Evolutionary conservation across 306 rosid species (phyloP).

Genomic region (Lathyrus aphaca): DNA sequence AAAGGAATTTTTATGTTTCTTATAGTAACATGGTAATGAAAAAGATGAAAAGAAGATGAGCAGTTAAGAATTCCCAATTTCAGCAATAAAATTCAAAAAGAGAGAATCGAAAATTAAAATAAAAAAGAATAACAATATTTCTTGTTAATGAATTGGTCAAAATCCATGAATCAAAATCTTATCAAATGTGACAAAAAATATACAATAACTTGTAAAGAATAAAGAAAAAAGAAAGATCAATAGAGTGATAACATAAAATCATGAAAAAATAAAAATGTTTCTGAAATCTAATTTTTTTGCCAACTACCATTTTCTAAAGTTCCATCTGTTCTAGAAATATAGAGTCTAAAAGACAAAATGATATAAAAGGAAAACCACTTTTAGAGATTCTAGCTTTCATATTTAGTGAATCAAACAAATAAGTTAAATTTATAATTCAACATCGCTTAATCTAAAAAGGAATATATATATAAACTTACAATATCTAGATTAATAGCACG

Average conservation of each 20-base stretch:
- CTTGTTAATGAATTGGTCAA: conserved; percentile 39
- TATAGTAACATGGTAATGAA: not conserved
- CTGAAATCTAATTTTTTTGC: conserved; percentile 26
- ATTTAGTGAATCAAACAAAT: not conserved
- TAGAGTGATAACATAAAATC: not conserved
- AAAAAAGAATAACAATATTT: conserved; percentile 32
- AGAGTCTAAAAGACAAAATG: conserved; percentile 30
- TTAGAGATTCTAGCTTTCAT: conserved; percentile 32
- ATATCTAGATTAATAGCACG: too few relatives aligned
- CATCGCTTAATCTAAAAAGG: too few relatives aligned
- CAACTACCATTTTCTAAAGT: not conserved
- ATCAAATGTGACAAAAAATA: conserved; percentile 33
- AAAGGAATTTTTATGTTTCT: not conserved
- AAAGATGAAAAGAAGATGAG: conserved; percentile 80
- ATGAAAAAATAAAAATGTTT: not conserved
- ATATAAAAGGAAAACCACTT: conserved; percentile 32
- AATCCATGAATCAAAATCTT: conserved; percentile 55
- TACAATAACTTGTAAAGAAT: conserved; percentile 58
- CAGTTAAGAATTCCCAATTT: conserved; percentile 94
- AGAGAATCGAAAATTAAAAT: conserved; percentile 59
- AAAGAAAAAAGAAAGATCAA: not conserved
- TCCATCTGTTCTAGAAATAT: conserved; percentile 74
- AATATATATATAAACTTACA: too few relatives aligned
- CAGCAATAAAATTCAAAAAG: conserved; percentile 91
- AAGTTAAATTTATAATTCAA: not conserved